phyloP scores from a whole-genome alignment of 441 rosid species.

The Gossypium schwendimanii region DNA sequence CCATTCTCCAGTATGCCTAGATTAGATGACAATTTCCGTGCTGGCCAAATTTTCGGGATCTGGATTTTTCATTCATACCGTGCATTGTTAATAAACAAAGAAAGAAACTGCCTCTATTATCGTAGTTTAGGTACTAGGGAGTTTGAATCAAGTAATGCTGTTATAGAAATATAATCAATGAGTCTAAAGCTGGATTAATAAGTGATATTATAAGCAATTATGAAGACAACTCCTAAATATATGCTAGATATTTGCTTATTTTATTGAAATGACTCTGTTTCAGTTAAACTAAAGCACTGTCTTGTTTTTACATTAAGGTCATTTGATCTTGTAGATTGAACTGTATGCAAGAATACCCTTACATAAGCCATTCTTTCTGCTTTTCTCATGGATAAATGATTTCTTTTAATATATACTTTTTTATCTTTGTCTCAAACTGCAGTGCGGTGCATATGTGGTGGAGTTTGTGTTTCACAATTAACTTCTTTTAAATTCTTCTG shows the following conservation, averaged over 20 bases:
- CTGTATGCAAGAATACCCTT: not conserved
- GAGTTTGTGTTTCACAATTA: not conserved
- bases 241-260: not conserved
- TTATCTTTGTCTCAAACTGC: not conserved
- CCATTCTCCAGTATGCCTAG: not conserved
- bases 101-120: not conserved
- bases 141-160: not conserved
- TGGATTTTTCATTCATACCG: not conserved
- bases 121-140: not conserved
- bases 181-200: not conserved
- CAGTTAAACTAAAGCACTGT: not conserved
- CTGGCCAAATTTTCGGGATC: not conserved
- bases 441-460: not conserved
- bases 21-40: not conserved
- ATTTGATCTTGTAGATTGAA: not conserved
- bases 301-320: not conserved
- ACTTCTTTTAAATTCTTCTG: slow-evolving; percentile 12
- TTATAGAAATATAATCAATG: not conserved
- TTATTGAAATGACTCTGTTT: not conserved
- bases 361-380: not conserved
- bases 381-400: not conserved
- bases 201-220: not conserved
- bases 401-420: not conserved
- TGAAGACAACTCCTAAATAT: not conserved
- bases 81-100: not conserved